Evolutionary conservation across 1,284 basidiomycete species (phyloP).

Genomic region (Meripilus lineatus): DNA sequence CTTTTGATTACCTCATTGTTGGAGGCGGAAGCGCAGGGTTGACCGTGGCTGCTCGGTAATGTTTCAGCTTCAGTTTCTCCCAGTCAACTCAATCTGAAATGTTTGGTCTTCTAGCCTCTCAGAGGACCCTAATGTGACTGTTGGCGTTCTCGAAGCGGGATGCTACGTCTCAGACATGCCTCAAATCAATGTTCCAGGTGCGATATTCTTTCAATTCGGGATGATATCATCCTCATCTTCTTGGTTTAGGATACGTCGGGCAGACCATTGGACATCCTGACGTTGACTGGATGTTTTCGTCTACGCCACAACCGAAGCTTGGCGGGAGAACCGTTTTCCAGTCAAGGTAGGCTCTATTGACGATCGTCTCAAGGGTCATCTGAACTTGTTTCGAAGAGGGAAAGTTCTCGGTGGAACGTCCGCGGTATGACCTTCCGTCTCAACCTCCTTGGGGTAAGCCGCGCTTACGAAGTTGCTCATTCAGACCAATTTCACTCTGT

Average conservation of each 20-base stretch:
- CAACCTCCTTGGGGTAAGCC: not conserved
- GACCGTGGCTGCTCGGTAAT: conserved; percentile 5
- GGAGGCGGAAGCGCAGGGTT: conserved; percentile 6
- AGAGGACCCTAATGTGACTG: conserved; percentile 4
- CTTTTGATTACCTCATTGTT: conserved; percentile 7
- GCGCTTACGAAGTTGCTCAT: not conserved
- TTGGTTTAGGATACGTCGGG: not conserved
- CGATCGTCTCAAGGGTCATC: too few relatives aligned
- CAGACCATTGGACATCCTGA: not conserved
- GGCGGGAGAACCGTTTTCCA: not conserved
- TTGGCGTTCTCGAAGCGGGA: conserved; percentile 8
- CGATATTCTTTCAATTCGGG: too few relatives aligned
- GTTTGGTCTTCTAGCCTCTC: conserved; percentile 1
- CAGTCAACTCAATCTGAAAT: not conserved
- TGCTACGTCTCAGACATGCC: conserved; percentile 1
- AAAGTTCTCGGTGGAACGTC: conserved; percentile 7
- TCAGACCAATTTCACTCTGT: not conserved
- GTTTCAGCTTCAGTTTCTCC: not conserved
- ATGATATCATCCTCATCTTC: too few relatives aligned
- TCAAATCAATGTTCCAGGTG: conserved; percentile 5
- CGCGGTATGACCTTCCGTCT: not conserved
- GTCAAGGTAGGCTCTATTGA: not conserved
- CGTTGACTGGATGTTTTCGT: not conserved
- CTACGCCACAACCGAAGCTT: not conserved
- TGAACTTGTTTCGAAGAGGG: not conserved